These are phyloP conservation scores for Atkinsonella texensis DNA, from an alignment of 2,329 filamentous ascomycete species.

Conservation along the genomic window DNA sequence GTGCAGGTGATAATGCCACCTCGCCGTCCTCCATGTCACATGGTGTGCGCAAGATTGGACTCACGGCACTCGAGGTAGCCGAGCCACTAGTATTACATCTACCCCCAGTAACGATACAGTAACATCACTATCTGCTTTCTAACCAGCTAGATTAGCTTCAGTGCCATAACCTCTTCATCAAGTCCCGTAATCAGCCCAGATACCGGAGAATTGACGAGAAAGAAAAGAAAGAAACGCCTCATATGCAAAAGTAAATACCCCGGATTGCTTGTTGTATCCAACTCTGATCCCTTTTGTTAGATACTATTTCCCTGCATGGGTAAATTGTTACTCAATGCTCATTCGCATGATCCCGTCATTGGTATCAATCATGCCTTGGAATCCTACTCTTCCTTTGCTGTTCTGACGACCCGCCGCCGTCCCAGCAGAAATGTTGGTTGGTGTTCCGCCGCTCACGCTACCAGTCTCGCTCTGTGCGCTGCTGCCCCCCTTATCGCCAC, in stretches of 20 bases:
- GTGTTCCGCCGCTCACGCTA: constrained; percentile 22
- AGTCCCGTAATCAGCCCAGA: not conserved
- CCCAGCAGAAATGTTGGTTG: constrained; percentile 20
- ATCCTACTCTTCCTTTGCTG: constrained; percentile 54
- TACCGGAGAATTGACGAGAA: not conserved
- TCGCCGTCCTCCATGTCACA: too few species aligned
- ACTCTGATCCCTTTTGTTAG: too few species aligned
- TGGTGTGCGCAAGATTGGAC: too few species aligned
- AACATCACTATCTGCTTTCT: too few species aligned
- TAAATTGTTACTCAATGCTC: constrained; percentile 63
- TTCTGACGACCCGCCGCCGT: constrained; percentile 33
- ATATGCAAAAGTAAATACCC: not conserved
- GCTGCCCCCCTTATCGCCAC: constrained; percentile 38
- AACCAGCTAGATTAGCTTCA: too few species aligned
- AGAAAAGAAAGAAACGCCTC: not conserved
- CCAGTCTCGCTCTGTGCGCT: constrained; percentile 40
- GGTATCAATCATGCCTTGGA: constrained; percentile 94
- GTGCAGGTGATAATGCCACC: too few species aligned
- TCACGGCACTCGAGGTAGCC: too few species aligned
- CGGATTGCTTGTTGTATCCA: not conserved
- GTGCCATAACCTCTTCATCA: too few species aligned
- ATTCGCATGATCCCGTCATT: constrained; percentile 93
- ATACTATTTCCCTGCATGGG: not conserved
- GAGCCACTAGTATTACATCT: too few species aligned
- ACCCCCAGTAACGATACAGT: too few species aligned